Evolutionary conservation across 2,329 filamentous ascomycete genomes (phyloP).

Genomic region (Microsporum audouinii): DNA sequence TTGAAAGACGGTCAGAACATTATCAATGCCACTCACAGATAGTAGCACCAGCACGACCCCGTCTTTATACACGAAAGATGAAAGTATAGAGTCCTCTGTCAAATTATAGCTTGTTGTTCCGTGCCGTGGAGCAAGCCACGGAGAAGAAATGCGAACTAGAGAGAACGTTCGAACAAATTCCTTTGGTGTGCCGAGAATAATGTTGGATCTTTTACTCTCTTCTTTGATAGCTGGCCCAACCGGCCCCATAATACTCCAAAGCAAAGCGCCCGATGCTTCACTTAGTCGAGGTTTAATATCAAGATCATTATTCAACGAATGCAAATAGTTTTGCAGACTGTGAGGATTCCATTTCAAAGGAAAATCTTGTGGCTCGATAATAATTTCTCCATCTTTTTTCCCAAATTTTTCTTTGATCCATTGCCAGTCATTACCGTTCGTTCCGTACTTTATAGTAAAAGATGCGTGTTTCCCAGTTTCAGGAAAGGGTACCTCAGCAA

Average conservation of each 20-base stretch:
- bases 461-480: slow-evolving; percentile 21
- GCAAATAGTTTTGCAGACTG: slow-evolving; percentile 24
- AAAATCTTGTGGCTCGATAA: slow-evolving; percentile 24
- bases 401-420: slow-evolving; percentile 35
- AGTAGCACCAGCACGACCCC: slow-evolving; percentile 68
- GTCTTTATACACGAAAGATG: slow-evolving; percentile 60
- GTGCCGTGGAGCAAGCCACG: slow-evolving; percentile 84
- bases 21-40: slow-evolving; percentile 60
- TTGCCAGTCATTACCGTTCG: slow-evolving; percentile 30
- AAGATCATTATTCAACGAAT: slow-evolving; percentile 25
- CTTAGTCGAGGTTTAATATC: slow-evolving; percentile 26
- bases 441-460: slow-evolving; percentile 37
- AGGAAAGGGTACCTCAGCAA: slow-evolving; percentile 22
- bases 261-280: slow-evolving; percentile 30
- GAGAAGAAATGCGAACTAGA: slow-evolving; percentile 63
- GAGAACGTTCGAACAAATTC: slow-evolving; percentile 65
- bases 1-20: slow-evolving; percentile 59
- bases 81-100: slow-evolving; percentile 66
- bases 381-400: slow-evolving; percentile 32
- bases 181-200: slow-evolving; percentile 54
- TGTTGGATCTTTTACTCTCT: slow-evolving; percentile 38
- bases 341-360: slow-evolving; percentile 11
- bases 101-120: slow-evolving; percentile 55
- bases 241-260: slow-evolving; percentile 45
- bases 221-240: slow-evolving; percentile 44